Base-by-base conservation (phyloP, 768 basidiomycete genomes). In the Mycena rosella region DNA sequence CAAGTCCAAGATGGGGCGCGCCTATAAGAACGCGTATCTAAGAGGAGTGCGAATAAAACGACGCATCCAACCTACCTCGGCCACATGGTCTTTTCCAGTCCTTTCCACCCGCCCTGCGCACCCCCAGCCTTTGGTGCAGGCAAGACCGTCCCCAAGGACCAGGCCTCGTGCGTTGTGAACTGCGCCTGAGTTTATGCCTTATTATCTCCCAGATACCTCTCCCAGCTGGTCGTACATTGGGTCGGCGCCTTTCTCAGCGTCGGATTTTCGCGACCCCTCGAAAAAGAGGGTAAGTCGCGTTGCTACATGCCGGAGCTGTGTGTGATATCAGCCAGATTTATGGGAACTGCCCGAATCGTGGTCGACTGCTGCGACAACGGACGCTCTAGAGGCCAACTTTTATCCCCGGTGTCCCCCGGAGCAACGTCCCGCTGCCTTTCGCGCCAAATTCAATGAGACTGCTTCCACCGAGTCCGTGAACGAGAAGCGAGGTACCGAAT, bases 211-310 rank as follows among this genome's bases (percentile, higher is more conserved):
- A 87, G 87, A 61, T 79, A 73, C 73, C 70, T 85, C 24, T 88
- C 87, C 10, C 79, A 79, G 36, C 74, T 88, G 1, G 67, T 85
- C 34, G 85, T 87, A 34, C 78, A 82, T n/a, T 89, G 89, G 88
- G 73, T 90, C 10, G 78, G 77, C 29, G 81, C 88, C 1, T 83
- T 91, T 66, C 79, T 90, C 6, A 77, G 79, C 32, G 88, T 89
- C 17, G 89, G 89, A 2, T 90, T 85, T 72, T 84, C 87, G 14
- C 79, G 89, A 55, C 88, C 88, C 0, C 70, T 89, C 13, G 79
- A 87, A 77, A 82, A 84, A 72, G 88, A 89, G 49, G 89, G 89
- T 87, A 40, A 18, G 79, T 72, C 38, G 34, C 29, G 17, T 27
- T 36, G n/a, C 34, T 29, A 9, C 9, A 3, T n/a, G 10, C 30